Percentiles rank a stretch among this genome's conserved stretches.
Evolutionary conservation across 768 basidiomycete species (phyloP).

Genomic region (Rhizopogon vinicolor): DNA sequence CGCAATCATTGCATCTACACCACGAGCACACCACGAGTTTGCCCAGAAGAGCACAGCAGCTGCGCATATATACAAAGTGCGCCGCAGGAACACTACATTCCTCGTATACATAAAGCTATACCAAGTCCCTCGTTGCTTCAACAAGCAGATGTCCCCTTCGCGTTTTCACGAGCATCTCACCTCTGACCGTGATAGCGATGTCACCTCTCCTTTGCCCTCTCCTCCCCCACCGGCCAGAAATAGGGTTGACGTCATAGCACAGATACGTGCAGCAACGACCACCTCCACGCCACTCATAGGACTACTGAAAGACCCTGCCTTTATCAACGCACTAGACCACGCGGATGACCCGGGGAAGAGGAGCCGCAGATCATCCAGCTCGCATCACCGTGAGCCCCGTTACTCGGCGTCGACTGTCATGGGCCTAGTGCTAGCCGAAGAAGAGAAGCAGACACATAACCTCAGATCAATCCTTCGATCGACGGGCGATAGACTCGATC

Average conservation of each 20-base stretch:
- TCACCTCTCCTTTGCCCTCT: background rate
- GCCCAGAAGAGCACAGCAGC: slow-evolving; percentile 3
- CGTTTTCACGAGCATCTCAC: slow-evolving; percentile 27
- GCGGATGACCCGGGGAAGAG: slow-evolving; percentile 20
- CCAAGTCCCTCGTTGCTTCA: slow-evolving; percentile 4
- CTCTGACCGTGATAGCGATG: slow-evolving; percentile 12
- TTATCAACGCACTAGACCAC: slow-evolving; percentile 30
- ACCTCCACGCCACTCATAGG: slow-evolving; percentile 41
- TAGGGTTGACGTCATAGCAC: slow-evolving; percentile 31
- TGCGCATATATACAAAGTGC: slow-evolving; percentile 4
- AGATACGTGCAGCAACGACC: slow-evolving; percentile 39
- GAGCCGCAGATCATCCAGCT: slow-evolving; percentile 29
- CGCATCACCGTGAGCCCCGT: slow-evolving; percentile 34
- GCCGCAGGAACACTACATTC: background rate
- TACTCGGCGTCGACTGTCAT: slow-evolving; percentile 30
- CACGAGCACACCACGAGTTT: slow-evolving; percentile 18
- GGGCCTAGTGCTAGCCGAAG: slow-evolving; percentile 43
- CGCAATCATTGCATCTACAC: background rate
- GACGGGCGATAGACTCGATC: slow-evolving; percentile 51
- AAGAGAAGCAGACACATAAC: slow-evolving; percentile 52
- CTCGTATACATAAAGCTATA: slow-evolving; percentile 4
- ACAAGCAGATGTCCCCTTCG: slow-evolving; percentile 20
- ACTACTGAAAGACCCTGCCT: slow-evolving; percentile 40
- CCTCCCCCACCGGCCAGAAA: slow-evolving; percentile 8
- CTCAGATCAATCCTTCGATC: slow-evolving; percentile 48